A percentile compares a stretch with the other conserved stretches of the same genome.
Evolutionary conservation across 176 grass and related monocot genomes (phyloP).

Genomic region (Oropetium thomaeum): DNA sequence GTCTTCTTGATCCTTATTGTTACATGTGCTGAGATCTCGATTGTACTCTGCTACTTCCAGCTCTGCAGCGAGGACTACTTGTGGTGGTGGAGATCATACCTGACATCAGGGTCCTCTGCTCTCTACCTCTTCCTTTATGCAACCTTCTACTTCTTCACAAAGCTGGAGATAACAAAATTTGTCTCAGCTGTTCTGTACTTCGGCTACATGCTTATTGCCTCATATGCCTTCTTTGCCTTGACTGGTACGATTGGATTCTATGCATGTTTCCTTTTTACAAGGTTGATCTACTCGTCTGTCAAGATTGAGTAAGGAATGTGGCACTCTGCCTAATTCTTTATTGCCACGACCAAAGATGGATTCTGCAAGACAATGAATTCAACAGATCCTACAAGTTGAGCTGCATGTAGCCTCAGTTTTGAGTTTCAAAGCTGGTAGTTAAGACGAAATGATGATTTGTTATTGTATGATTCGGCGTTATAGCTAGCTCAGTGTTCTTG

Average conservation of each 20-base stretch:
- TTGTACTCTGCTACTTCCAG: slow-evolving; percentile 94
- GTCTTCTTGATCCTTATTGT: slow-evolving; percentile 85
- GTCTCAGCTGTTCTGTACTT: slow-evolving; percentile 81
- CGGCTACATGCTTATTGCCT: slow-evolving; percentile 86
- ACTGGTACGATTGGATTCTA: slow-evolving; percentile 89
- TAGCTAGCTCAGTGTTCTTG: slow-evolving; percentile 43
- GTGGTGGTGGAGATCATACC: slow-evolving; percentile 93
- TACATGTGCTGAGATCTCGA: slow-evolving; percentile 88
- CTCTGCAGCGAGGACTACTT: slow-evolving; percentile 93
- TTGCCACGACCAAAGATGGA: background rate
- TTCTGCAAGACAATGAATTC: slow-evolving; percentile 3
- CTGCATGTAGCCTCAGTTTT: slow-evolving; percentile 10
- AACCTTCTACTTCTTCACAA: slow-evolving; percentile 88
- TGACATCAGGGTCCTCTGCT: slow-evolving; percentile 90
- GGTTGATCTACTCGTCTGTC: slow-evolving; percentile 84
- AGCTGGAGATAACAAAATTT: slow-evolving; percentile 86
- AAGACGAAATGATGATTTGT: slow-evolving; percentile 30
- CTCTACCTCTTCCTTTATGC: slow-evolving; percentile 85
- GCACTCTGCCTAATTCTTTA: slow-evolving; percentile 9
- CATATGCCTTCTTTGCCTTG: slow-evolving; percentile 78
- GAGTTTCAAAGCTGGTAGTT: slow-evolving; percentile 45
- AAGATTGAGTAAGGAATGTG: slow-evolving; percentile 67
- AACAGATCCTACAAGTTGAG: background rate
- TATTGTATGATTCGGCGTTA: slow-evolving; percentile 39
- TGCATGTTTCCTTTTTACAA: slow-evolving; percentile 80